Conservation (phyloP, 495 filamentous ascomycete species). For the Lophium mytilinum region DNA sequence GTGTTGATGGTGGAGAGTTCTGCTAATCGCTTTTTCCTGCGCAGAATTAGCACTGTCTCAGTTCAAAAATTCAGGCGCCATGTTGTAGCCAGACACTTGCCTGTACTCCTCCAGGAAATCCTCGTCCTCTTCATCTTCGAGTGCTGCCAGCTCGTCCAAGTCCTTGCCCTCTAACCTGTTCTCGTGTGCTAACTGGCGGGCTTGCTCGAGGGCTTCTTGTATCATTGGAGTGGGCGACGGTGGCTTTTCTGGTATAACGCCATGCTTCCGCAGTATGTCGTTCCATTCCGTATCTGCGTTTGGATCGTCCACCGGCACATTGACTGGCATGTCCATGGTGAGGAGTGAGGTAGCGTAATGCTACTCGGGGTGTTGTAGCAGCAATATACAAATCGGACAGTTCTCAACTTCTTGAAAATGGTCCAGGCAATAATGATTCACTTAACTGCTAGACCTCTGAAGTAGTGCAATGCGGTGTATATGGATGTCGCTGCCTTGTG, state of each 20-base stretch:
- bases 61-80: too few species aligned
- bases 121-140: constrained; percentile 94
- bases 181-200: constrained; percentile 70
- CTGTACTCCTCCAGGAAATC: constrained; percentile 80
- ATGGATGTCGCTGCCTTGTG: too few species aligned
- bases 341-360: too few species aligned
- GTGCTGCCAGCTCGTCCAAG: constrained; percentile 81
- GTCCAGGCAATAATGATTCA: too few species aligned
- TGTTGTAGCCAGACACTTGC: constrained; percentile 18
- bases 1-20: constrained; percentile 69
- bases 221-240: constrained; percentile 90
- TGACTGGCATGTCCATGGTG: constrained; percentile 50
- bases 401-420: too few species aligned
- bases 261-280: constrained; percentile 94
- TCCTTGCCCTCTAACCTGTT: constrained; percentile 90
- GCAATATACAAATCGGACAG: too few species aligned
- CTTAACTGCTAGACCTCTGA: too few species aligned
- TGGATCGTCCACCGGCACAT: constrained; percentile 88
- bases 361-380: too few species aligned
- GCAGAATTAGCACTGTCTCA: background rate
- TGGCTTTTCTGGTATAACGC: constrained; percentile 91
- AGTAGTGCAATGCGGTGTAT: too few species aligned
- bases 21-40: constrained; percentile 66
- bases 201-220: constrained; percentile 86
- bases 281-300: constrained; percentile 99